Percentiles rank a stretch among this genome's conserved stretches.
Evolutionary conservation across 352 stramenopile genomes (phyloP).

Genomic region (Pelagophyceae sp.): DNA sequence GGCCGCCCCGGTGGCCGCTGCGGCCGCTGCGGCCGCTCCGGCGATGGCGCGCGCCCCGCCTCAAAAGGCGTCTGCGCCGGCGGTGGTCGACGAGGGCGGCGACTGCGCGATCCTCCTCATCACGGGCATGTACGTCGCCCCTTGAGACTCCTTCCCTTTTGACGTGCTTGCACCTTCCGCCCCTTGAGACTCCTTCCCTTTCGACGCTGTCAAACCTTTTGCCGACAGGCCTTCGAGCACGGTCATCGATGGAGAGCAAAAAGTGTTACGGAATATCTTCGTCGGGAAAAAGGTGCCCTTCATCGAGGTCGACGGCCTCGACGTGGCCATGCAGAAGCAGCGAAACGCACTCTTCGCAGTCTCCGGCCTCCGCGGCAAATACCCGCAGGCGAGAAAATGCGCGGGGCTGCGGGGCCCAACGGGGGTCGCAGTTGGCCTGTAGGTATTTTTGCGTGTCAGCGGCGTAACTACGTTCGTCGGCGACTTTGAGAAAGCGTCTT

Average conservation of each 20-base stretch:
- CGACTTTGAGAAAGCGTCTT: background rate
- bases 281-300: background rate
- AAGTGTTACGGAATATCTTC: background rate
- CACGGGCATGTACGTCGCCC: no score
- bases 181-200: no score
- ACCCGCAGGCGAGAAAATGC: no score
- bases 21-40: background rate
- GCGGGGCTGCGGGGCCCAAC: no score
- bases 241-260: conserved; percentile 5
- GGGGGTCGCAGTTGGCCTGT: no score
- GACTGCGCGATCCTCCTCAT: background rate
- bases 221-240: background rate
- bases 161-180: no score
- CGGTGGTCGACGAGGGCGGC: background rate
- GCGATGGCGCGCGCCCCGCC: background rate
- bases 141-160: no score
- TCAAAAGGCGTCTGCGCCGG: background rate
- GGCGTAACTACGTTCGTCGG: background rate
- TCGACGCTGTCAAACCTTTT: no score
- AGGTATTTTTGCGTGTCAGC: background rate
- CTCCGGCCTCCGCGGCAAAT: conserved; percentile 5
- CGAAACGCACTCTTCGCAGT: background rate
- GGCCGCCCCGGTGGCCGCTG: background rate
- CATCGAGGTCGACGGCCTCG: background rate
- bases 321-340: background rate